Evolutionary conservation across 164 flowering plant genomes (phyloP), one percentile per base, ranked within the genome.

Genomic region (Magnolia kwangsiensis): DNA sequence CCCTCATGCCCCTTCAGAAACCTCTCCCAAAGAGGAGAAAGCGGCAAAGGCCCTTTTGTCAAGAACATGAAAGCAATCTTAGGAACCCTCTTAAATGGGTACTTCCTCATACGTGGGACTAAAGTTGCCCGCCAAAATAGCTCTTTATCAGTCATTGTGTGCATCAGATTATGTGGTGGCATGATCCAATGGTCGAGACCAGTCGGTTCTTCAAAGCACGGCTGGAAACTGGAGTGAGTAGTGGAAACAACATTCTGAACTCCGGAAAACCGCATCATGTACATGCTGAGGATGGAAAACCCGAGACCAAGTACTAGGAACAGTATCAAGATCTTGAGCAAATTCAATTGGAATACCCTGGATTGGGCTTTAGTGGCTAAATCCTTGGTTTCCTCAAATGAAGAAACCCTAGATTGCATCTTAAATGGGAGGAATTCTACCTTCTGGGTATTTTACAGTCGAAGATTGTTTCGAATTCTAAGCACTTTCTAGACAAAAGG

Each of bases 51-150:
- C n/a, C 98, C 98, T 75, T 86, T 93, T 1, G 97, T 82, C 89
- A 95, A 88, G 88, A 95, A 93, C 99, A 93, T 91, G 85, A 95
- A 93, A 3, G 99, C 98, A 81, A 95, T 85, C 86, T 92, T 95
- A 3, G 93, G 93, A 61, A 82, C 85, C 76, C 99, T 89, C 73
- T 67, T 75, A 74, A 88, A 92, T 0, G 99, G 98, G 74, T 90
- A 92, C n/a, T 78, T 74, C 74, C 84, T 87, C n/a, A 85, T 81
- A 31, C 69, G 82, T 59, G 99, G 91, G 51, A 76, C 87, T 45
- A 92, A 82, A 0, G 98, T 85, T 0, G 97, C 98, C 50, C 96
- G 78, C 99, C 99, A 95, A 11, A 92, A 81, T 70, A 95, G 82
- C 87, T 95, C 92, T 18, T 81, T 72, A 50, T 95, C 99, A 73